Evolutionary conservation across 1,284 basidiomycete genomes (phyloP).

Genomic region (Pseudozyma sp.): DNA sequence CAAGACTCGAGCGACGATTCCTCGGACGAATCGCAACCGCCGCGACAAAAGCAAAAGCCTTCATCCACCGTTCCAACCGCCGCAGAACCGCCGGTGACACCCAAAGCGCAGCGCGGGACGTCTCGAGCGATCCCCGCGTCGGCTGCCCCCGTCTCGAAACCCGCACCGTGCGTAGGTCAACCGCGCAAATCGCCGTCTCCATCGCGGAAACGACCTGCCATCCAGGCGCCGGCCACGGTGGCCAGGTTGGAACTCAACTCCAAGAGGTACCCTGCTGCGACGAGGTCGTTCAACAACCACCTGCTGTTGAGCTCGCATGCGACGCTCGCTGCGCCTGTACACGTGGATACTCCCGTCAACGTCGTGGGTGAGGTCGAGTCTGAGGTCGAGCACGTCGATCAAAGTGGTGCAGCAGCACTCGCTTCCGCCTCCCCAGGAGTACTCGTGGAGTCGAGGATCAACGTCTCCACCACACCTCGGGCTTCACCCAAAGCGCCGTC

Average conservation of each 20-base stretch:
- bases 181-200: conserved; percentile 66
- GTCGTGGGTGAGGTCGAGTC: conserved; percentile 1
- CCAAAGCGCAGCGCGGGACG: conserved; percentile 18
- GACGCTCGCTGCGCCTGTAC: conserved; percentile 13
- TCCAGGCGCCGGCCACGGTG: conserved; percentile 40
- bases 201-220: conserved; percentile 55
- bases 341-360: not conserved
- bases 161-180: conserved; percentile 66
- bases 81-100: conserved; percentile 23
- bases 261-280: conserved; percentile 19
- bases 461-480: conserved; percentile 25
- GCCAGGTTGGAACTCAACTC: conserved; percentile 34
- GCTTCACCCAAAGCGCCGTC: conserved; percentile 31
- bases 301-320: conserved; percentile 13
- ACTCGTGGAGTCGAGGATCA: conserved; percentile 40
- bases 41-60: conserved; percentile 25
- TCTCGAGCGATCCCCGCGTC: conserved; percentile 13
- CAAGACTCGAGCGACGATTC: conserved; percentile 4
- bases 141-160: conserved; percentile 52
- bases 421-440: conserved; percentile 9
- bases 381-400: not conserved
- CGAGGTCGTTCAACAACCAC: conserved; percentile 21
- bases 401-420: not conserved
- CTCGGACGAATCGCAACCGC: conserved; percentile 16
- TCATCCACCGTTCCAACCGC: not conserved